Evolutionary conservation across 1,284 basidiomycete genomes (phyloP), one percentile per base, ranked within the genome.

Genomic region (Mycena citricolor): DNA sequence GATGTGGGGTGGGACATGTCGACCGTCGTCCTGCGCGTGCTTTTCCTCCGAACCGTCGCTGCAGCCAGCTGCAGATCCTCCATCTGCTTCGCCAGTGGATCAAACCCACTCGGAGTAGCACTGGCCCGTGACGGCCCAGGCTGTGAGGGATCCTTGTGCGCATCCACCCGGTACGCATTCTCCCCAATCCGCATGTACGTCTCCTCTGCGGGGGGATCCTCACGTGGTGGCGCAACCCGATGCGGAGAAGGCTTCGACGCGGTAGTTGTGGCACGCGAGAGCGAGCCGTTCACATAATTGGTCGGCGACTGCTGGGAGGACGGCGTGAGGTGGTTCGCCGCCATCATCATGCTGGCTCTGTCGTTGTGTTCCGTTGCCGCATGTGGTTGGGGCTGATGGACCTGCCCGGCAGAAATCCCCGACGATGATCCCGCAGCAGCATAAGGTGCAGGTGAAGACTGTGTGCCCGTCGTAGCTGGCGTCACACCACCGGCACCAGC

Each of bases 11-110:
- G n/a, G n/a, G n/a, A n/a, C n/a, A n/a, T n/a, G n/a, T 61, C 54
- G 32, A 51, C 46, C n/a, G 52, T 49, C 33, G 43, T 54, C 32
- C 53, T 47, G 4, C 54, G 49, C 26, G 66, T 49, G 5, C 68
- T 70, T 39, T 68, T 70, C 42, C 71, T 58, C 42, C 73, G 62
- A 10, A 66, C 63, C 33, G 64, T 71, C 0, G 70, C 71, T 8
- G 61, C 61, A 21, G 68, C 67, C 31, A 67, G 73, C 52, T 62
- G 71, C 39, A 81, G 58, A 12, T 76, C 73, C 40, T 76, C 73
- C 58, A 91, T 74, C 44, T 86, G 86, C 55, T 77, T 81, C 21
- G 83, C 84, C 47, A 93, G 72, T 0, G 90, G 90, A 61, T 93
- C 89, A 67, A 46, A 21, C 55, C 41, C 49, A 57, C 20, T 49